phyloP scores from a whole-genome alignment of 208 protist genomes.

The Leishmania turanica region DNA sequence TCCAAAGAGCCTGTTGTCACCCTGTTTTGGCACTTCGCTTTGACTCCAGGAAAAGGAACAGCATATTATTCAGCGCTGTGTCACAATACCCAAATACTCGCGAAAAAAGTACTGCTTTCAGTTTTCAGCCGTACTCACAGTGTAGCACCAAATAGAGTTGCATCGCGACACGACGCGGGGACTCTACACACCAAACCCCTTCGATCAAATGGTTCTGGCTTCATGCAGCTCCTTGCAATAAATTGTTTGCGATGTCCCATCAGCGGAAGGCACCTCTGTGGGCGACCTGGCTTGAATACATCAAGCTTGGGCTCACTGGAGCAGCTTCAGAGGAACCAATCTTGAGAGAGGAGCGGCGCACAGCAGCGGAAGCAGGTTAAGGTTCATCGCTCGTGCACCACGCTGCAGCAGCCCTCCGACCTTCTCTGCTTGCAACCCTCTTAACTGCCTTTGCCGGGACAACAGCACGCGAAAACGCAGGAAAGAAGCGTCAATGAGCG shows the following conservation, averaged over 20 bases:
- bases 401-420: not conserved
- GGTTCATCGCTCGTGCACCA: not conserved
- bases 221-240: not conserved
- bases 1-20: not conserved
- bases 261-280: no score
- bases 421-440: not conserved
- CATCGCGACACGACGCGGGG: not conserved
- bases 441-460: not conserved
- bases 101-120: not conserved
- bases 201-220: not conserved
- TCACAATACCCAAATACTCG: not conserved
- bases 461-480: no score
- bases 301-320: not conserved
- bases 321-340: not conserved
- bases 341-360: not conserved
- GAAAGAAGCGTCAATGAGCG: no score
- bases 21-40: not conserved
- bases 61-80: not conserved
- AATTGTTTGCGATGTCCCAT: not conserved
- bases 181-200: not conserved
- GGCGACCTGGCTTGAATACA: not conserved
- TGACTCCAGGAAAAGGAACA: not conserved
- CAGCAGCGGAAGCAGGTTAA: not conserved
- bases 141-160: not conserved
- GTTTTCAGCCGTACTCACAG: not conserved